These are phyloP conservation scores for Ceratocystiopsis minuta DNA, from an alignment of 2,329 filamentous ascomycete genomes.

Conservation along the genomic window DNA sequence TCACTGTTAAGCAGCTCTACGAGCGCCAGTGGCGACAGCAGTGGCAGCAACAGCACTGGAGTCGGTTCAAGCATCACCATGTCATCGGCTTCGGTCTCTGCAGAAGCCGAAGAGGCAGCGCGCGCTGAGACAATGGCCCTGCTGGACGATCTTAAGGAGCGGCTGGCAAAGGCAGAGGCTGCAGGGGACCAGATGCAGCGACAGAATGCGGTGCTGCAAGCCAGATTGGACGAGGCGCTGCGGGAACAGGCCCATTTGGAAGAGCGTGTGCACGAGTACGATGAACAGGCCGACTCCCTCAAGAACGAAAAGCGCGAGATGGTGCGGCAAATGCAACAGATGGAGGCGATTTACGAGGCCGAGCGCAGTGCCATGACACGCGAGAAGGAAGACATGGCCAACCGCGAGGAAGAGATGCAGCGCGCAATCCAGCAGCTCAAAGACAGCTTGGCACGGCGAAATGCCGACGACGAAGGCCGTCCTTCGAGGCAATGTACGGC, in stretches of 20 bases:
- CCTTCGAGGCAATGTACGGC: slow-evolving; percentile 36
- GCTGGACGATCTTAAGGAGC: slow-evolving; percentile 70
- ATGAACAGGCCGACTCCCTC: slow-evolving; percentile 64
- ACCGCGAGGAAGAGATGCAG: slow-evolving; percentile 80
- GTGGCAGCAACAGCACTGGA: background rate
- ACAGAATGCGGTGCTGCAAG: slow-evolving; percentile 69
- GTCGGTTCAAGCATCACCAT: background rate
- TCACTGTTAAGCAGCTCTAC: slow-evolving; percentile 22
- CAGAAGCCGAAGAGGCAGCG: slow-evolving; percentile 47
- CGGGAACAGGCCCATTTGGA: slow-evolving; percentile 73
- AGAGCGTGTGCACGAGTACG: slow-evolving; percentile 71
- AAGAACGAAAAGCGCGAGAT: slow-evolving; percentile 74
- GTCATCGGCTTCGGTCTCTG: slow-evolving; percentile 1
- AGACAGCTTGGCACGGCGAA: slow-evolving; percentile 63
- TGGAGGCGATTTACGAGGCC: slow-evolving; percentile 82
- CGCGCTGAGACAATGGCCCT: slow-evolving; percentile 63
- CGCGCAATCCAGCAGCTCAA: slow-evolving; percentile 79
- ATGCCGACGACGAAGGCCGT: slow-evolving; percentile 40
- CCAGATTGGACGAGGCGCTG: slow-evolving; percentile 70
- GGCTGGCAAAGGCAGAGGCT: slow-evolving; percentile 63
- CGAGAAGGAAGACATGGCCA: slow-evolving; percentile 77
- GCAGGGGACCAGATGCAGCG: slow-evolving; percentile 65
- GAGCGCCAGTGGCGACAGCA: background rate
- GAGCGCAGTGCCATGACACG: slow-evolving; percentile 75
- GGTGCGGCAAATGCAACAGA: slow-evolving; percentile 68